Conservation (phyloP, 1,284 basidiomycete species). For the Inonotus hispidus region DNA sequence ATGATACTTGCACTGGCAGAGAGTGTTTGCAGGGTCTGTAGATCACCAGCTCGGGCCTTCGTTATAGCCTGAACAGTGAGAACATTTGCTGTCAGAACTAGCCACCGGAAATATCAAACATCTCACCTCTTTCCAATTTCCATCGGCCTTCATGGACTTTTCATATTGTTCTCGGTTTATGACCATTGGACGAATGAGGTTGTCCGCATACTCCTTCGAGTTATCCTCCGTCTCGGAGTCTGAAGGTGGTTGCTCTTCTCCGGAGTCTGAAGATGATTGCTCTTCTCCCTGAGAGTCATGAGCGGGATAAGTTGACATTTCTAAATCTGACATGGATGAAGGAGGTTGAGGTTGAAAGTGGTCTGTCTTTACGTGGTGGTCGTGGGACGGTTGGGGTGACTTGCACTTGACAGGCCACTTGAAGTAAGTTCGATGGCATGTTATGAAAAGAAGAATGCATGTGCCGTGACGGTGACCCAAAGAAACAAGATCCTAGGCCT, state of each 20-base stretch:
- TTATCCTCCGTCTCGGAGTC: background rate
- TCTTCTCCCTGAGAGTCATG: background rate
- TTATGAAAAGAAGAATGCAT: too few relatives aligned
- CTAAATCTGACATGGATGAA: background rate
- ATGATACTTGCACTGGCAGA: background rate
- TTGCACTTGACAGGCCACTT: too few relatives aligned
- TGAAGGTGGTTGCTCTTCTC: too few relatives aligned
- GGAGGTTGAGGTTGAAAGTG: background rate
- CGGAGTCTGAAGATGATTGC: background rate
- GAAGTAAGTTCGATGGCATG: too few relatives aligned
- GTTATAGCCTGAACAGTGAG: background rate
- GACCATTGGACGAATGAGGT: background rate
- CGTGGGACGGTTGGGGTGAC: too few relatives aligned
- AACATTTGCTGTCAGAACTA: background rate
- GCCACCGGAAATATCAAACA: background rate
- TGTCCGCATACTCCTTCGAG: background rate
- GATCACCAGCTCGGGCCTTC: background rate
- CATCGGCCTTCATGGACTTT: background rate
- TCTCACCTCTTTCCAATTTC: background rate
- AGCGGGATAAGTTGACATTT: background rate
- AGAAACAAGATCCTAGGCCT: too few relatives aligned
- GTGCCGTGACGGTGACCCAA: too few relatives aligned
- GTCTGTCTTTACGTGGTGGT: too few relatives aligned
- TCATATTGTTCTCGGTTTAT: background rate
- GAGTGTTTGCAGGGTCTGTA: background rate